A percentile compares a stretch with the other conserved stretches of the same genome.
phyloP scores from a whole-genome alignment of 1,139 yeast genomes.

The Nakaseomyces sp. region DNA sequence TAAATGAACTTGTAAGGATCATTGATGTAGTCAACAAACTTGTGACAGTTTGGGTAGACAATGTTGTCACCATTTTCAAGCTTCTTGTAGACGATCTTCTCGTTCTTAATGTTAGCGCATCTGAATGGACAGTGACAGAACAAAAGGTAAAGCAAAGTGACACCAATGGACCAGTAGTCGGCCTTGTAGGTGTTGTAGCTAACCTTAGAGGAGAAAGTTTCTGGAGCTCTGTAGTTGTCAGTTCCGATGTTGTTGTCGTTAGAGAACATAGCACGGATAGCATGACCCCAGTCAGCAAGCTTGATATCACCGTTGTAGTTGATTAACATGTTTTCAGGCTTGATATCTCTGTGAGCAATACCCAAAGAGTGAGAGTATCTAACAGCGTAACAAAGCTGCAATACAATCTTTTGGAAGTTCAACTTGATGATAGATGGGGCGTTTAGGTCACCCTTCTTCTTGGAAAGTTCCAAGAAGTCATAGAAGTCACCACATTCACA shows the following conservation, averaged over 20 bases:
- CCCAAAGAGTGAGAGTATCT: slow-evolving; percentile 61
- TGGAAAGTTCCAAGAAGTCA: slow-evolving; percentile 44
- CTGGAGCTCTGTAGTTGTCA: slow-evolving; percentile 95
- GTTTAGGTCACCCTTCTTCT: slow-evolving; percentile 13
- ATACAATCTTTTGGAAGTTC: slow-evolving; percentile 42
- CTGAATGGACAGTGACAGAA: slow-evolving; percentile 82
- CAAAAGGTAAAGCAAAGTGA: slow-evolving; percentile 66
- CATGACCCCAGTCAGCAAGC: slow-evolving; percentile 84
- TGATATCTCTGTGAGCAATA: slow-evolving; percentile 77
- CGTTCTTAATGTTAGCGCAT: slow-evolving; percentile 39
- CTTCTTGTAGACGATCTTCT: slow-evolving; percentile 1
- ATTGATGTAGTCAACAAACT: slow-evolving; percentile 19
- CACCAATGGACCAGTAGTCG: slow-evolving; percentile 88
- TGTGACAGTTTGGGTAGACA: slow-evolving; percentile 10
- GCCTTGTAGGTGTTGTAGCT: slow-evolving; percentile 51
- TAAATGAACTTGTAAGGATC: slow-evolving; percentile 22
- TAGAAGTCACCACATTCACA: slow-evolving; percentile 83
- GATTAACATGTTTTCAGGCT: slow-evolving; percentile 76
- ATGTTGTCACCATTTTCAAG: neutral
- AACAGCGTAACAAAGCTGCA: slow-evolving; percentile 64
- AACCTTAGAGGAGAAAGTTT: slow-evolving; percentile 37
- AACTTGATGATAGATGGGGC: slow-evolving; percentile 39
- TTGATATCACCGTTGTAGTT: slow-evolving; percentile 61
- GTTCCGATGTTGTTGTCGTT: slow-evolving; percentile 82
- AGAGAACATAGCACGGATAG: slow-evolving; percentile 51